These are phyloP conservation scores for Saposhnikovia divaricata DNA, from an alignment of 129 eudicot species.

Conservation along the genomic window DNA sequence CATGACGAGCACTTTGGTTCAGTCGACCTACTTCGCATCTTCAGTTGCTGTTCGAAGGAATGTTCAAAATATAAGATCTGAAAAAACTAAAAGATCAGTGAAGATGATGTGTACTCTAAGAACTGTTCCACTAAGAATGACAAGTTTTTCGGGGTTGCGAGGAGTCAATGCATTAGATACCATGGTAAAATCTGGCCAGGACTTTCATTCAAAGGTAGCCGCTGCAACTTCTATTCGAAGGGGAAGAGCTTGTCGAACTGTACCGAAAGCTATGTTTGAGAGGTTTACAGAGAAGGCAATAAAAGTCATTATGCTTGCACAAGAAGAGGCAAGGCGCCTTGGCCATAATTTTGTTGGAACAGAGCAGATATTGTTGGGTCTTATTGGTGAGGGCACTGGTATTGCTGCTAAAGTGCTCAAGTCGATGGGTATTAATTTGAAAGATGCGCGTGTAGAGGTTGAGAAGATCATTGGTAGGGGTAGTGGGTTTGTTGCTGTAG, in stretches of 20 bases:
- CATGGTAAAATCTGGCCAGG: constrained; percentile 29
- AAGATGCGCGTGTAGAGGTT: constrained; percentile 89
- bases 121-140: constrained; percentile 30
- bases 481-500: constrained; percentile 88
- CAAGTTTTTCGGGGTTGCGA: constrained; percentile 53
- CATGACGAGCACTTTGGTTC: constrained; percentile 77
- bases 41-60: constrained; percentile 39
- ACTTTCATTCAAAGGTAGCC: constrained; percentile 59
- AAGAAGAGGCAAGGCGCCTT: constrained; percentile 85
- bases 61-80: constrained; percentile 38
- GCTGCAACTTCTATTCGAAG: constrained; percentile 35
- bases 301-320: constrained; percentile 93
- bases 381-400: constrained; percentile 90
- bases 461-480: constrained; percentile 92
- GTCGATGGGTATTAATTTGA: constrained; percentile 88
- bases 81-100: constrained; percentile 33
- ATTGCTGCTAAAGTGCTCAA: constrained; percentile 89
- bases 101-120: constrained; percentile 37
- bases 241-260: constrained; percentile 39
- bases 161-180: constrained; percentile 59
- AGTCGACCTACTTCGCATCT: constrained; percentile 62
- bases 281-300: constrained; percentile 88
- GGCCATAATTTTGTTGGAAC: constrained; percentile 89
- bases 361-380: constrained; percentile 74
- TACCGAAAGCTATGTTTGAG: constrained; percentile 79